Conservation (phyloP, 1,284 basidiomycete species). For the Cerrena zonata region DNA sequence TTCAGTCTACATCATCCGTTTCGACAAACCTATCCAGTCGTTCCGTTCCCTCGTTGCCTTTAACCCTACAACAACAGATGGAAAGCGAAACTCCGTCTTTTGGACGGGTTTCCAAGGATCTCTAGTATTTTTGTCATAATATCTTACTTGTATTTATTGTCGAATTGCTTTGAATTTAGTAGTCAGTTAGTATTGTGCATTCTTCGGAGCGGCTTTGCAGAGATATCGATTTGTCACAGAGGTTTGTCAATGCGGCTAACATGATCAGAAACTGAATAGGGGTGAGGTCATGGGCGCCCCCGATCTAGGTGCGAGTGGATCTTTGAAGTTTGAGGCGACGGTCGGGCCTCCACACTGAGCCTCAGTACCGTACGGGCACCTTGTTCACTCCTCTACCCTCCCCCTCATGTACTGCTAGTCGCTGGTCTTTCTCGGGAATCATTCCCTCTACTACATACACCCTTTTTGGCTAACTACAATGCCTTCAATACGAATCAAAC, state of each 20-base stretch:
- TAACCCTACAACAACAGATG: not conserved
- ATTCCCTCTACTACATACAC: not conserved
- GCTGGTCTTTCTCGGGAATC: not conserved
- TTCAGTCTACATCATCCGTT: constrained; percentile 8
- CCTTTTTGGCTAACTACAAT: constrained; percentile 24
- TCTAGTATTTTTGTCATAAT: not conserved
- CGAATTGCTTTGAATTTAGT: constrained; percentile 1
- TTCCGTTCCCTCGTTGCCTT: not conserved
- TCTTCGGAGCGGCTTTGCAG: too few species aligned
- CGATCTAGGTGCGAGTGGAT: not conserved
- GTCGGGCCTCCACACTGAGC: not conserved
- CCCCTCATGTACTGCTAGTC: not conserved
- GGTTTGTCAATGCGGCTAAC: too few species aligned
- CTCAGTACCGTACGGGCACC: too few species aligned
- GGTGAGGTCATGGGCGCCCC: constrained; percentile 2
- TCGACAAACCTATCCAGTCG: not conserved
- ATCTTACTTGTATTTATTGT: too few species aligned
- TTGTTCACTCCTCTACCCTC: not conserved
- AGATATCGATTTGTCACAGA: too few species aligned
- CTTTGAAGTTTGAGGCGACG: not conserved
- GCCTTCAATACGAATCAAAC: constrained; percentile 54
- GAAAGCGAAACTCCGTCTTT: not conserved
- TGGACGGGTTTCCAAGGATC: not conserved
- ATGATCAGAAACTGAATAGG: not conserved
- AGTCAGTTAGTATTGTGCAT: too few species aligned